Evolutionary conservation across 176 grass and related monocot species (phyloP).

Genomic region (Carex cristatella): DNA sequence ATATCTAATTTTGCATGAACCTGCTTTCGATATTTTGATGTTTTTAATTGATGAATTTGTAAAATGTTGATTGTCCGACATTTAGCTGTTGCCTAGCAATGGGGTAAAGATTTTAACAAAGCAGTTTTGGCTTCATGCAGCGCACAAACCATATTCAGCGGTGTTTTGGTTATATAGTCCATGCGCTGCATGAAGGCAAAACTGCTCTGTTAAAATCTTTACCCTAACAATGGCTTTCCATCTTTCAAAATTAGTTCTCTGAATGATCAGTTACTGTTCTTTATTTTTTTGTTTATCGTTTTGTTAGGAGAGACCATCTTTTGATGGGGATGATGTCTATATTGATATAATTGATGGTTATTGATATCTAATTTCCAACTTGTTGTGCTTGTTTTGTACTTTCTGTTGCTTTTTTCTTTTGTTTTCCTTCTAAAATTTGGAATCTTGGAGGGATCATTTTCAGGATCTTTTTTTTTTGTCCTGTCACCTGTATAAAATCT

Average conservation of each 20-base stretch:
- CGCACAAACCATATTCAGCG: no score
- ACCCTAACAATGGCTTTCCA: background rate
- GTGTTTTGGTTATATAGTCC: no score
- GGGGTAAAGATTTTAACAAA: no score
- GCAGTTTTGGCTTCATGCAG: no score
- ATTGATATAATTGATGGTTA: background rate
- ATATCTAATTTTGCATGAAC: slow-evolving; percentile 7
- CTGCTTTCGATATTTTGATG: slow-evolving; percentile 16
- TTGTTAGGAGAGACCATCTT: background rate
- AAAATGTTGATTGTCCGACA: background rate
- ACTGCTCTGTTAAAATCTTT: no score
- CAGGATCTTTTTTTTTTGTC: background rate
- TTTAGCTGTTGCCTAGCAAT: slow-evolving; percentile 12
- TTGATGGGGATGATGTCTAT: background rate
- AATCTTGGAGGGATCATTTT: slow-evolving; percentile 1
- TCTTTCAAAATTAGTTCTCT: background rate
- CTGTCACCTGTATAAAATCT: background rate
- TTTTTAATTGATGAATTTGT: slow-evolving; percentile 16
- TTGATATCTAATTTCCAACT: slow-evolving; percentile 17
- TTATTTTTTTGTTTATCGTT: background rate
- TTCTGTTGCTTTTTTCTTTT: background rate
- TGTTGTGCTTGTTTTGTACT: background rate
- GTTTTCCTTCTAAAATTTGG: background rate
- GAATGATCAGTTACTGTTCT: background rate
- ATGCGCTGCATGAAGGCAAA: no score